Percentiles rank a stretch among this genome's conserved stretches.
These are phyloP conservation scores for Juglanconis sp. DNA, from an alignment of 2,329 filamentous ascomycete genomes.

Conservation along the genomic window DNA sequence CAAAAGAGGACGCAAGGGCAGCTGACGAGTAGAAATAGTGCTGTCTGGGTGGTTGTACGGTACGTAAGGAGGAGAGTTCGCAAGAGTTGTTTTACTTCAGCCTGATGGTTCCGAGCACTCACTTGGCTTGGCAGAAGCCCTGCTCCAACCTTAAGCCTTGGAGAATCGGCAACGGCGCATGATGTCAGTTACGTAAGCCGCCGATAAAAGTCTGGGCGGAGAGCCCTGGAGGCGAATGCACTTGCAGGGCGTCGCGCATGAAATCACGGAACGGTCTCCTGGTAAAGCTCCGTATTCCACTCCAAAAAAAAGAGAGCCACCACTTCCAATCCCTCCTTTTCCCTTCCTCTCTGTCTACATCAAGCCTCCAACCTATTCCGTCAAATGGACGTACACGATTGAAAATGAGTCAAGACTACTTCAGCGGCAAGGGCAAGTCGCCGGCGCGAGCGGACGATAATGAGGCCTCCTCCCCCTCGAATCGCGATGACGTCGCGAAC, in stretches of 20 bases:
- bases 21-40: background rate
- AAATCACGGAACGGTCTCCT: background rate
- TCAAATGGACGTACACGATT: constrained; percentile 19
- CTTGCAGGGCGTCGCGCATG: background rate
- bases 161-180: background rate
- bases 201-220: background rate
- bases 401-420: constrained; percentile 61
- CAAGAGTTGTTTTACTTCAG: background rate
- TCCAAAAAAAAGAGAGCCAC: constrained; percentile 16
- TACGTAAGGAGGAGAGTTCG: background rate
- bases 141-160: too few relatives aligned
- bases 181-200: background rate
- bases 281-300: background rate
- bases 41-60: background rate
- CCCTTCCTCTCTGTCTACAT: background rate
- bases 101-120: background rate
- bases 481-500: constrained; percentile 18
- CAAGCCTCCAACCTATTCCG: background rate
- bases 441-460: constrained; percentile 27
- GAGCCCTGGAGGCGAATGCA: background rate
- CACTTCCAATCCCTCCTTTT: background rate
- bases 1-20: background rate
- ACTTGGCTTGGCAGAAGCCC: background rate
- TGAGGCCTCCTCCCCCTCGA: constrained; percentile 14
- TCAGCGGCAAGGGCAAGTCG: constrained; percentile 52